Conservation (phyloP, 371 early-diverging fungal genomes). For the Rozella allomycis region DNA sequence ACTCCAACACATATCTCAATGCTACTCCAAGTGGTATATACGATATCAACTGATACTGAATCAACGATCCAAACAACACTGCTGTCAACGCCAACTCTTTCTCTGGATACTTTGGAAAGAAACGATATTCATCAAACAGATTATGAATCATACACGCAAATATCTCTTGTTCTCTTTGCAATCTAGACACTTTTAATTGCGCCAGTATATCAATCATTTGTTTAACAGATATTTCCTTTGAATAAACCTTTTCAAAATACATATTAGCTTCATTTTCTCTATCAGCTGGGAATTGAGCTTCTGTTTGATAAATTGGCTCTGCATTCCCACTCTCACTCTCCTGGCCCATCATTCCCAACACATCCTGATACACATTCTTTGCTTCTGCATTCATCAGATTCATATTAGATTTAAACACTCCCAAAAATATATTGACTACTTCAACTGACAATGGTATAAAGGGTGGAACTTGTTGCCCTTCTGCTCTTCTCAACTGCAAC, state of each 20-base stretch:
- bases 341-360: background rate
- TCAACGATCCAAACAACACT: slow-evolving; percentile 61
- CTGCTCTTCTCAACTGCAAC: slow-evolving; percentile 11
- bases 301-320: background rate
- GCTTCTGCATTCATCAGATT: too few species aligned
- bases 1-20: slow-evolving; percentile 58
- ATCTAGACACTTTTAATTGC: slow-evolving; percentile 40
- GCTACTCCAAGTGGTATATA: slow-evolving; percentile 49
- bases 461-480: slow-evolving; percentile 6
- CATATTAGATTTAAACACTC: background rate
- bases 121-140: slow-evolving; percentile 79
- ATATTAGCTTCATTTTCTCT: slow-evolving; percentile 55
- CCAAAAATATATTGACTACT: slow-evolving; percentile 39
- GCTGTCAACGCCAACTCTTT: slow-evolving; percentile 70
- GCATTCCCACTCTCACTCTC: background rate
- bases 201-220: slow-evolving; percentile 48
- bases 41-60: slow-evolving; percentile 59
- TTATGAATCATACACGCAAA: slow-evolving; percentile 63
- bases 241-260: slow-evolving; percentile 52
- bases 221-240: slow-evolving; percentile 42
- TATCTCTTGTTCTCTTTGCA: slow-evolving; percentile 43
- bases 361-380: too few species aligned
- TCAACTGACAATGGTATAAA: slow-evolving; percentile 42
- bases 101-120: slow-evolving; percentile 79
- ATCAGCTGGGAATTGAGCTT: slow-evolving; percentile 14